These are phyloP conservation scores for Tuber magnatum DNA, from an alignment of 495 filamentous ascomycete species.

Conservation along the genomic window DNA sequence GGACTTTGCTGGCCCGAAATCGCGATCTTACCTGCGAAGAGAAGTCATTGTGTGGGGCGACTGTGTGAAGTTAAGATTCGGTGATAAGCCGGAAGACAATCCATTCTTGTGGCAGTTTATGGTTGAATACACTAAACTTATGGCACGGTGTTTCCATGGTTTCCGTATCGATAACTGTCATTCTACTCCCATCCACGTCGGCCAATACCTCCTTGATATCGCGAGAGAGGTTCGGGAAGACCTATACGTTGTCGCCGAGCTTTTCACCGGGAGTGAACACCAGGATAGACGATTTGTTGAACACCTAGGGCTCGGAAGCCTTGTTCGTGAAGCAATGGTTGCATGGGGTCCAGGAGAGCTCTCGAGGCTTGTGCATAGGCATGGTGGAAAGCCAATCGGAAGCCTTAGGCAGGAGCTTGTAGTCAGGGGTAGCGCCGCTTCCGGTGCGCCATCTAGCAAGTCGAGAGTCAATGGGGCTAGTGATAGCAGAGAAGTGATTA, in stretches of 20 bases:
- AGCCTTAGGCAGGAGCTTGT: conserved; percentile 78
- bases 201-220: conserved; percentile 88
- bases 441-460: conserved; percentile 2
- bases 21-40: conserved; percentile 79
- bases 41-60: conserved; percentile 98
- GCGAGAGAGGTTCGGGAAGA: conserved; percentile 82
- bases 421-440: conserved; percentile 41
- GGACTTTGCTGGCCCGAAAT: conserved; percentile 85
- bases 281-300: conserved; percentile 95
- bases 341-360: conserved; percentile 91
- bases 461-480: conserved; percentile 44
- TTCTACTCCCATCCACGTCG: conserved; percentile 87
- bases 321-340: conserved; percentile 97
- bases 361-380: conserved; percentile 84
- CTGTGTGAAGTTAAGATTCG: conserved; percentile 95
- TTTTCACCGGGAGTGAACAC: conserved; percentile 92
- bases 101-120: conserved; percentile 95
- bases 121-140: conserved; percentile 80
- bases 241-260: conserved; percentile 85
- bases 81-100: conserved; percentile 68
- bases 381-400: conserved; percentile 89
- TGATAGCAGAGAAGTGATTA: conserved; percentile 38
- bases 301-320: conserved; percentile 74
- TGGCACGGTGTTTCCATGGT: conserved; percentile 90
- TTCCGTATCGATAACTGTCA: conserved; percentile 99